phyloP scores from a whole-genome alignment of 306 rosid species.

The Spatholobus suberectus region DNA sequence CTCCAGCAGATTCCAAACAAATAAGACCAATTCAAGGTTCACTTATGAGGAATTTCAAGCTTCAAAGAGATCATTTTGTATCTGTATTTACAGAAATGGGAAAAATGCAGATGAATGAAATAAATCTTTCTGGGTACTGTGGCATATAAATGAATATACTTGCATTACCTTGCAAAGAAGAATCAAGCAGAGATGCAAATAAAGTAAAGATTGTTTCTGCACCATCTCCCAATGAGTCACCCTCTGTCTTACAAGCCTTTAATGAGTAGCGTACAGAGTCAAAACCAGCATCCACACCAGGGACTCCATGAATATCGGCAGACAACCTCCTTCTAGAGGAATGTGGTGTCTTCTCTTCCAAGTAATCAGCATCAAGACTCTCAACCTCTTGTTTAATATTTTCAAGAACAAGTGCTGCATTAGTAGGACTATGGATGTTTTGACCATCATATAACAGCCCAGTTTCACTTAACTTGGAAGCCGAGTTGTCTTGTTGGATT shows the following conservation, averaged over 20 bases:
- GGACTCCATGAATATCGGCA: constrained; percentile 53
- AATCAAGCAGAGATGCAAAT: constrained; percentile 87
- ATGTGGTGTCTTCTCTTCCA: constrained; percentile 56
- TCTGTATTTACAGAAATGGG: constrained; percentile 24
- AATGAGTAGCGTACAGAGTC: constrained; percentile 65
- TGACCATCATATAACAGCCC: constrained; percentile 74
- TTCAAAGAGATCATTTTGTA: constrained; percentile 7
- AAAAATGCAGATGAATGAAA: constrained; percentile 13
- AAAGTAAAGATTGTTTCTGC: constrained; percentile 68
- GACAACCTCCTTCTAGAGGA: constrained; percentile 63
- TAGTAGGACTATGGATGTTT: constrained; percentile 83
- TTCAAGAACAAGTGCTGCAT: constrained; percentile 92
- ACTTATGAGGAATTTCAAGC: constrained; percentile 30
- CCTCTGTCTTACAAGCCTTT: constrained; percentile 76
- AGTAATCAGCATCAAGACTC: constrained; percentile 54
- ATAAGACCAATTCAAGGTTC: background rate
- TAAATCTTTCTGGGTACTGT: constrained; percentile 9
- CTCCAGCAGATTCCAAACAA: constrained; percentile 26
- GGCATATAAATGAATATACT: constrained; percentile 29
- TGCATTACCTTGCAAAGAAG: constrained; percentile 78
- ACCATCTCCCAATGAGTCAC: constrained; percentile 64
- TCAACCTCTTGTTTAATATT: constrained; percentile 82
- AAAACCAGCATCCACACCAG: constrained; percentile 60
- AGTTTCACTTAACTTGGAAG: constrained; percentile 65
- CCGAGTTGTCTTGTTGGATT: constrained; percentile 54